A percentile compares a stretch with the other conserved stretches of the same genome.
Evolutionary conservation across 1,284 basidiomycete species (phyloP).

Genomic region (Agroathelia rolfsii): DNA sequence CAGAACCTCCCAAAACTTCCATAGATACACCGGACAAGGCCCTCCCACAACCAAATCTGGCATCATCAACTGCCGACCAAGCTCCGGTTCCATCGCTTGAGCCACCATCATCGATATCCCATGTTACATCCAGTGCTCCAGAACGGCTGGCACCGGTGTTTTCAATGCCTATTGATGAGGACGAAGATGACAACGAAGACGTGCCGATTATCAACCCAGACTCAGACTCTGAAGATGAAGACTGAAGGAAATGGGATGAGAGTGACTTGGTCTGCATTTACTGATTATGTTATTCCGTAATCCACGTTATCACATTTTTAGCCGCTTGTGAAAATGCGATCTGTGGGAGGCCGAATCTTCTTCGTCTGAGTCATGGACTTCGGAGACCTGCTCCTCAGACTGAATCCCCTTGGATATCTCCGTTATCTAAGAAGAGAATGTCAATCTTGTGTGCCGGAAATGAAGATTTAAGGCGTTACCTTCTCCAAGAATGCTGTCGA

Average conservation of each 20-base stretch:
- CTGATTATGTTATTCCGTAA: not conserved
- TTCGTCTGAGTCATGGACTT: constrained; percentile 33
- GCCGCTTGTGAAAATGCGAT: no score
- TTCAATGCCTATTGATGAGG: constrained; percentile 20
- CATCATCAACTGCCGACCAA: constrained; percentile 3
- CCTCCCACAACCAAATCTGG: constrained; percentile 5
- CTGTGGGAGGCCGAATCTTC: constrained; percentile 27
- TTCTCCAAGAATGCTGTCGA: constrained; percentile 41
- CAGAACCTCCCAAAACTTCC: no score
- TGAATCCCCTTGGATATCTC: constrained; percentile 11
- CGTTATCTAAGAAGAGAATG: no score
- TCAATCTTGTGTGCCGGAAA: constrained; percentile 9
- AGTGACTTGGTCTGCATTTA: not conserved
- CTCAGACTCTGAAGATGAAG: constrained; percentile 35
- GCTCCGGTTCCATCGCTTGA: not conserved
- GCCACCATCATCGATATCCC: constrained; percentile 2
- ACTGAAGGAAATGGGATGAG: constrained; percentile 14
- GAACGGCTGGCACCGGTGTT: constrained; percentile 3
- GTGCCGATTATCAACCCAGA: constrained; percentile 44
- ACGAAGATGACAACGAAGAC: constrained; percentile 41
- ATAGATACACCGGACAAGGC: no score
- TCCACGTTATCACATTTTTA: constrained; percentile 10
- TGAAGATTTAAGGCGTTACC: constrained; percentile 19
- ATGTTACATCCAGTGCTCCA: not conserved
- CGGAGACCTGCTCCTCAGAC: no score